Evolutionary conservation across 2,329 filamentous ascomycete species (phyloP).

Genomic region (Hirsutella minnesotensis): DNA sequence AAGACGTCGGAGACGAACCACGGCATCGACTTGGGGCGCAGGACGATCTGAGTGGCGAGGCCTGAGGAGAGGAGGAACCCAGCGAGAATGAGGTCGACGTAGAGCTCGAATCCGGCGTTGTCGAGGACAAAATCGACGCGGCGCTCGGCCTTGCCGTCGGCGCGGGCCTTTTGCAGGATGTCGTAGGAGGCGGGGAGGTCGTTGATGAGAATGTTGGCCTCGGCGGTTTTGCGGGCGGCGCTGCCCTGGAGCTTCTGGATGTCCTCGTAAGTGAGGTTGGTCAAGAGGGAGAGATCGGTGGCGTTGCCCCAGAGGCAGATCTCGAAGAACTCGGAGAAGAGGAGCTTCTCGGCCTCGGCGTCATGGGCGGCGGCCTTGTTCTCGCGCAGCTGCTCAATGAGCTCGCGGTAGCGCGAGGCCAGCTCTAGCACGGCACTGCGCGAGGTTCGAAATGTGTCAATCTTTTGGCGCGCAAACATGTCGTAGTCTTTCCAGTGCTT

Average conservation of each 20-base stretch:
- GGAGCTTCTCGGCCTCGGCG: constrained; percentile 57
- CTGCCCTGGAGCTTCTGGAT: constrained; percentile 93
- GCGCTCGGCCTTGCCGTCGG: constrained; percentile 52
- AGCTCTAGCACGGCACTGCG: constrained; percentile 76
- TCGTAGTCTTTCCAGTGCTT: constrained; percentile 84
- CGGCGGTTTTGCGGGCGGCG: constrained; percentile 70
- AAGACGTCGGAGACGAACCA: constrained; percentile 98
- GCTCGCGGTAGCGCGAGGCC: constrained; percentile 63
- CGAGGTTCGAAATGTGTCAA: constrained; percentile 83
- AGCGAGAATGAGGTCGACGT: constrained; percentile 84
- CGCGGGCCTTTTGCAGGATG: constrained; percentile 52
- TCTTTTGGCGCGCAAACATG: constrained; percentile 81
- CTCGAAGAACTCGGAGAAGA: constrained; percentile 90
- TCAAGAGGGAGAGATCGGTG: constrained; percentile 84
- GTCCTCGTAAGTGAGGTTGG: constrained; percentile 83
- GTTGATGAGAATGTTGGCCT: constrained; percentile 87
- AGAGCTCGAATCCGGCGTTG: constrained; percentile 95
- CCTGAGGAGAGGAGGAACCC: constrained; percentile 79
- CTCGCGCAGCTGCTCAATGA: constrained; percentile 53
- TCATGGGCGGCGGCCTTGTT: constrained; percentile 40
- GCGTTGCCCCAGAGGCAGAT: constrained; percentile 97
- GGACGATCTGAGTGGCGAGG: constrained; percentile 73
- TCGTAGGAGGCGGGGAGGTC: constrained; percentile 66
- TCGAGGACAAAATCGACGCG: constrained; percentile 91
- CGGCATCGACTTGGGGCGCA: constrained; percentile 89